Evolutionary conservation across 108 stramenopile genomes (phyloP).

Genomic region (Pseudonitzschia multiseries): DNA sequence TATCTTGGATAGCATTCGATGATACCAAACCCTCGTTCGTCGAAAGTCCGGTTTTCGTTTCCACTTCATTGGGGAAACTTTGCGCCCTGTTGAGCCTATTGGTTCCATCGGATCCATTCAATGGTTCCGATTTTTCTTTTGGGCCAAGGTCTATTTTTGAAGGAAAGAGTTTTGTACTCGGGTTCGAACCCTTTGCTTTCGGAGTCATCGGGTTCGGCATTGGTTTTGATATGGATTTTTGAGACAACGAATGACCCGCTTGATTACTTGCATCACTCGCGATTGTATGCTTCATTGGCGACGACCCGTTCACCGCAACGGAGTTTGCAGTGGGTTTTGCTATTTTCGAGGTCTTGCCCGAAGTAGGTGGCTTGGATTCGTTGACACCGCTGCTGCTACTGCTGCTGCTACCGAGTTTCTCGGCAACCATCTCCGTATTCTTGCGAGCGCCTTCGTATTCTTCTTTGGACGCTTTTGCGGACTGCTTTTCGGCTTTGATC

Average conservation of each 20-base stretch:
- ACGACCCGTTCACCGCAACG: neutral
- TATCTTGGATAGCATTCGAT: neutral
- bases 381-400: neutral
- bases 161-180: neutral
- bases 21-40: neutral
- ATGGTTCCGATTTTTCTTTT: neutral
- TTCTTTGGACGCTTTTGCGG: neutral
- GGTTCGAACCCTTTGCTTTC: neutral
- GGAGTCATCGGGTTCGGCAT: neutral
- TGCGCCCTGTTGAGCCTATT: neutral
- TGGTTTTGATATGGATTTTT: neutral
- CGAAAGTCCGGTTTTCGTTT: neutral
- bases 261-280: neutral
- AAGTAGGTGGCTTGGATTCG: neutral
- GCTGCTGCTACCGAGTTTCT: neutral
- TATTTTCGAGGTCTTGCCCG: neutral
- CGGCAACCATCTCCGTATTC: neutral
- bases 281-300: slow-evolving; percentile 2
- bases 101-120: neutral
- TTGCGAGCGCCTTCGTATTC: slow-evolving; percentile 4
- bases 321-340: neutral
- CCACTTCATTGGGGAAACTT: neutral
- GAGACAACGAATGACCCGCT: neutral
- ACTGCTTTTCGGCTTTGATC: neutral
- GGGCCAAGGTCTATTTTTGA: neutral